Conservation (phyloP, 2,329 filamentous ascomycete genomes). For the Dothiorella sarmentorum region DNA sequence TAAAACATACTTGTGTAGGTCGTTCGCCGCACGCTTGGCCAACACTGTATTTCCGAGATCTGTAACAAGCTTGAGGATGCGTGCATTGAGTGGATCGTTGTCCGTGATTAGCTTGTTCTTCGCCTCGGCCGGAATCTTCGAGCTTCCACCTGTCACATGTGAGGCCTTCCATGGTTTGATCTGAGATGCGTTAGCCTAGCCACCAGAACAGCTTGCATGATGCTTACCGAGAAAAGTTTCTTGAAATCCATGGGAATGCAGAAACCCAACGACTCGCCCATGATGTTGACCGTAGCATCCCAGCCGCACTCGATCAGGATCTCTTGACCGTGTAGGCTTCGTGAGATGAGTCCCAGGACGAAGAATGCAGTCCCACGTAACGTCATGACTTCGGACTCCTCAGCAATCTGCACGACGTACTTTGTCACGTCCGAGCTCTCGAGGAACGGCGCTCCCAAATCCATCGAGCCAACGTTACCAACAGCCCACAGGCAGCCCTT, state of each 20-base stretch:
- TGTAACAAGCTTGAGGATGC: conserved; percentile 78
- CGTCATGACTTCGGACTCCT: conserved; percentile 84
- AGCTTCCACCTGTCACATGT: conserved; percentile 18
- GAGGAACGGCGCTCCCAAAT: conserved; percentile 89
- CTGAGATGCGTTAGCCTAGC: conserved; percentile 23
- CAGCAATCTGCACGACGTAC: conserved; percentile 83
- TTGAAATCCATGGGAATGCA: conserved; percentile 78
- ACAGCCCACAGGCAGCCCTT: conserved; percentile 98
- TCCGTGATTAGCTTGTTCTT: conserved; percentile 48
- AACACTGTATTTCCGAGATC: conserved; percentile 92
- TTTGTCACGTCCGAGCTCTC: conserved; percentile 86
- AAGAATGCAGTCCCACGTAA: conserved; percentile 95
- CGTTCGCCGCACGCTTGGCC: conserved; percentile 78
- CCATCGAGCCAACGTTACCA: conserved; percentile 97
- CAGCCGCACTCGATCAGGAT: conserved; percentile 87
- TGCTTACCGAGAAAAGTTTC: conserved; percentile 67
- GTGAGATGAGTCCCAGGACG: conserved; percentile 85
- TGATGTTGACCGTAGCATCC: conserved; percentile 82
- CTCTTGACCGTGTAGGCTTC: conserved; percentile 87
- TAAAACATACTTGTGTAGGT: conserved; percentile 60
- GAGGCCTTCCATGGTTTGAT: conserved; percentile 37
- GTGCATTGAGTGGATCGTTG: conserved; percentile 61
- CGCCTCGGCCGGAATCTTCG: conserved; percentile 5
- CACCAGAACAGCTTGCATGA: too few species aligned
- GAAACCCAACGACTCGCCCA: conserved; percentile 80